phyloP scores from a whole-genome alignment of 768 basidiomycete species.

The Paxillus ammoniavirescens region DNA sequence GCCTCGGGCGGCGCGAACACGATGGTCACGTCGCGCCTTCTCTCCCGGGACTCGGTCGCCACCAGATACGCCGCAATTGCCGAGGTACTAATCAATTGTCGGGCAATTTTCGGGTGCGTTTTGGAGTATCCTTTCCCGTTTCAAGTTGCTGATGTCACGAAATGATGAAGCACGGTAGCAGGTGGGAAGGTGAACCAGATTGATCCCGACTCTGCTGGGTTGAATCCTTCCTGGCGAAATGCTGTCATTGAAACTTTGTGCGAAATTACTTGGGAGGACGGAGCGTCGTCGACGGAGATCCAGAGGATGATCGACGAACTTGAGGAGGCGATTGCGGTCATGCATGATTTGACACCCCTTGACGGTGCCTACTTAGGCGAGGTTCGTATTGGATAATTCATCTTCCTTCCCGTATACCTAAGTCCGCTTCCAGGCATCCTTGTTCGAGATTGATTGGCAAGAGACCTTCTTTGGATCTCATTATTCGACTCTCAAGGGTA shows the following conservation, averaged over 20 bases:
- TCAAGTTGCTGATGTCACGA: conserved; percentile 1
- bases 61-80: conserved; percentile 23
- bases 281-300: conserved; percentile 13
- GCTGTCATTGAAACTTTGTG: conserved; percentile 25
- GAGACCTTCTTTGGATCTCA: conserved; percentile 47
- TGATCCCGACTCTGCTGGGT: conserved; percentile 37
- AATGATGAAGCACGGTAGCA: conserved; percentile 35
- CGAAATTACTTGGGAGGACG: conserved; percentile 18
- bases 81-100: conserved; percentile 7
- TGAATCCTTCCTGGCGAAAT: conserved; percentile 50
- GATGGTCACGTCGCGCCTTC: conserved; percentile 34
- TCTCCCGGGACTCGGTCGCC: conserved; percentile 29
- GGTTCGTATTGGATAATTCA: conserved; percentile 22
- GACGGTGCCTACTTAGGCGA: conserved; percentile 50
- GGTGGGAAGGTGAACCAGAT: conserved; percentile 42
- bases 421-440: conserved; percentile 35
- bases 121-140: too few species aligned
- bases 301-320: conserved; percentile 6
- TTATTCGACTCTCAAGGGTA: conserved; percentile 36
- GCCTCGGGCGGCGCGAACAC: conserved; percentile 21
- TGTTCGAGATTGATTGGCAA: conserved; percentile 40
- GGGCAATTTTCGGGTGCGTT: too few species aligned
- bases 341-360: conserved; percentile 28
- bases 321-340: conserved; percentile 2
- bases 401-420: background rate